Percentiles rank a stretch among this genome's conserved stretches.
Conservation (phyloP, 164 flowering plant genomes). For the Hamamelis virginiana region DNA sequence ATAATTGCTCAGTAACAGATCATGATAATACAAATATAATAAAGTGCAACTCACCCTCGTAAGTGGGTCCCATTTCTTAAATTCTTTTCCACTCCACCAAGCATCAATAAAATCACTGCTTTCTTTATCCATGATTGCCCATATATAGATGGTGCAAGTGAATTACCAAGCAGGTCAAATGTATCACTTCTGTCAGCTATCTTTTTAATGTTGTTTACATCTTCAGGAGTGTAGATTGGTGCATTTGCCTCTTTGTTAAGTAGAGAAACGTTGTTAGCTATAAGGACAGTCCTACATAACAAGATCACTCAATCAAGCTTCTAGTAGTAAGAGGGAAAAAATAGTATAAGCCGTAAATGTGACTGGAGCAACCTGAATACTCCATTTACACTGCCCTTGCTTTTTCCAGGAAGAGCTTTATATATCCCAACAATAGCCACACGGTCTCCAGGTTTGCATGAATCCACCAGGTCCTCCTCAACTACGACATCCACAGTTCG, state of each 20-base stretch:
- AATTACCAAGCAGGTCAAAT: conserved; percentile 86
- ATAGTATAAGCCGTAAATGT: not conserved
- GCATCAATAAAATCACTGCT: conserved; percentile 91
- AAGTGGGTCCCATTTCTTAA: conserved; percentile 94
- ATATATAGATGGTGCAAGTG: conserved; percentile 97
- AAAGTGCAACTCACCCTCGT: conserved; percentile 66
- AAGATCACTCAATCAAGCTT: conserved; percentile 7
- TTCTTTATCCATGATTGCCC: conserved; percentile 99
- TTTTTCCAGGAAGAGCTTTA: conserved; percentile 93
- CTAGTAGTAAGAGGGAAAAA: not conserved
- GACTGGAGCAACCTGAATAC: conserved; percentile 71
- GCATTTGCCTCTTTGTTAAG: conserved; percentile 96
- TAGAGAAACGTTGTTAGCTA: conserved; percentile 86
- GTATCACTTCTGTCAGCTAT: conserved; percentile 76
- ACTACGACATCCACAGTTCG: conserved; percentile 88
- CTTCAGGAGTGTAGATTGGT: conserved; percentile 69
- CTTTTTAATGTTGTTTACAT: conserved; percentile 68
- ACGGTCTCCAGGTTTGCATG: conserved; percentile 98
- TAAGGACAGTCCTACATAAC: conserved; percentile 76
- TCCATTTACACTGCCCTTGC: conserved; percentile 94
- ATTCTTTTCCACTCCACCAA: conserved; percentile 96
- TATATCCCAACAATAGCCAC: conserved; percentile 90
- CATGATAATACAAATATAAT: not conserved
- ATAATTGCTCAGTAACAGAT: not conserved
- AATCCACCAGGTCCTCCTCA: conserved; percentile 96